Percentiles rank a stretch among this genome's conserved stretches.
Evolutionary conservation across 2,329 filamentous ascomycete species (phyloP).

Genomic region (Aureobasidium musti): DNA sequence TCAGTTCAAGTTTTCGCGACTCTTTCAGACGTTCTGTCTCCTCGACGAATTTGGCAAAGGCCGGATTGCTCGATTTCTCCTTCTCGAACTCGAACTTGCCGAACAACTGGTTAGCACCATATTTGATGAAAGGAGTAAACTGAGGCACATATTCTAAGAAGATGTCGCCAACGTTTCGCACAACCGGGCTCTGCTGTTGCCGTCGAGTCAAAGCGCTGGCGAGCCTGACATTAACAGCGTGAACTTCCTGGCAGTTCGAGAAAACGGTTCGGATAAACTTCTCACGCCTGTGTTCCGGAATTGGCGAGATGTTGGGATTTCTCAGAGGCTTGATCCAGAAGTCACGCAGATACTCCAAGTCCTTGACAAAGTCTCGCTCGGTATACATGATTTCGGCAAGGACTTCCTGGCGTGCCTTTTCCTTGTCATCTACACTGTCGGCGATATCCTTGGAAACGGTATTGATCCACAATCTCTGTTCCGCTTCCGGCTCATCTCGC

Average conservation of each 20-base stretch:
- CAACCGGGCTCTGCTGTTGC: slow-evolving; percentile 87
- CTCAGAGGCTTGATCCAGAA: slow-evolving; percentile 97
- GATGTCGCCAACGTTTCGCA: slow-evolving; percentile 87
- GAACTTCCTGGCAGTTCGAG: slow-evolving; percentile 92
- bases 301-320: slow-evolving; percentile 75
- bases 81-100: slow-evolving; percentile 98
- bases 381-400: slow-evolving; percentile 99
- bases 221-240: slow-evolving; percentile 85
- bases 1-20: slow-evolving; percentile 92
- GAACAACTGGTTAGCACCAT: slow-evolving; percentile 92
- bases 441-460: slow-evolving; percentile 94
- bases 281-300: slow-evolving; percentile 83
- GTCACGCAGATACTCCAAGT: slow-evolving; percentile 93
- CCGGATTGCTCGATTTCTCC: slow-evolving; percentile 81
- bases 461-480: slow-evolving; percentile 99
- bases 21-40: slow-evolving; percentile 96
- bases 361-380: slow-evolving; percentile 97
- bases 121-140: slow-evolving; percentile 94
- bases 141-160: slow-evolving; percentile 89
- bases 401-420: slow-evolving; percentile 97
- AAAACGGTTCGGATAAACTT: slow-evolving; percentile 94
- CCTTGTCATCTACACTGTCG: slow-evolving; percentile 81
- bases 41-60: slow-evolving; percentile 89
- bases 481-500: slow-evolving; percentile 85
- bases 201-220: slow-evolving; percentile 84